Evolutionary conservation across 257 asterid genomes (phyloP), one percentile per base, ranked within the genome.

Genomic region (Solanum raphanifolium): DNA sequence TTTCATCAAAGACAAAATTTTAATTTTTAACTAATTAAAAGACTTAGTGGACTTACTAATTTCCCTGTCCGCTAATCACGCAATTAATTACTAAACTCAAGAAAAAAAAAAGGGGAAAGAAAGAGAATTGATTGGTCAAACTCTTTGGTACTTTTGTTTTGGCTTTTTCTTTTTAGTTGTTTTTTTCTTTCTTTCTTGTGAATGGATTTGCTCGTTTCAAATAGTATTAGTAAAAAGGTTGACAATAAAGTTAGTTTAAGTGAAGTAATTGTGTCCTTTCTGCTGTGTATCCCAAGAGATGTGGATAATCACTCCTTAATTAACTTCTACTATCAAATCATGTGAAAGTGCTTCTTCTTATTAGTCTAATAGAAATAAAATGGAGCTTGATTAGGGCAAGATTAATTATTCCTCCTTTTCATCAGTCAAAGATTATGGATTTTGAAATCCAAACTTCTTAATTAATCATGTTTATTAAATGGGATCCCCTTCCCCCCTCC

Each of bases 1-100:
- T 23, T 75, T 35, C 39, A 74, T 20, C 13, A 39, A 27, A 78
- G 36, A 78, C 29, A 25, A 25, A 79, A 39, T 25, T 25, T 79
- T 12, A 13, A 15, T 13, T 13, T 39, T 20, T n/a, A 7, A 27
- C 6, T n/a, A 41, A 39, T 81, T 27, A 4, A 81, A 81, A 27
- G 25, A 79, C 29, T 2, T 46, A 27, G 36, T 79, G 66, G 66
- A 79, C 25, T 79, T 43, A 0, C 36, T 38, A 83, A 58, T 32
- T 41, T 88, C 71, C 8, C n/a, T 72, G 74, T n/a, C 94, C 96
- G 94, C 79, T 81, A 90, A 93, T 94, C 88, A 65, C 95, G 96
- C 94, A 89, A 20, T 71, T 86, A 87, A 88, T 90, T 88, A 82
- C 91, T 41, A 41, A 48, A 88, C 83, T 90, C 90, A 68, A 91